Percentiles rank a stretch among this genome's conserved stretches.
phyloP scores from a whole-genome alignment of 2,329 filamentous ascomycete species.

The Monilinia polystroma region DNA sequence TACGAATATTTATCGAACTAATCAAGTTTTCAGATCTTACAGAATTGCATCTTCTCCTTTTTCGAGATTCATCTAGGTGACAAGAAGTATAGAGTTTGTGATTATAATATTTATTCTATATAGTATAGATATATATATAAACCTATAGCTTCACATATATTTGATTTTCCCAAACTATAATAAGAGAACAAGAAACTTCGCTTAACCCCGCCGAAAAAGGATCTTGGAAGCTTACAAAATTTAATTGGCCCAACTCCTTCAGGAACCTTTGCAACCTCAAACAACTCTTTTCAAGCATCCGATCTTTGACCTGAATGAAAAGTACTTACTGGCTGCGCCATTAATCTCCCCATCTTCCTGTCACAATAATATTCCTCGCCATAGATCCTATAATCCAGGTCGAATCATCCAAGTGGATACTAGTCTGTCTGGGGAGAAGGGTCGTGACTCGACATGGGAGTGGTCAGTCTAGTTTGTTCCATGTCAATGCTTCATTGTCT shows the following conservation, averaged over 20 bases:
- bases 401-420: constrained; percentile 15
- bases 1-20: neutral
- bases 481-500: constrained; percentile 5
- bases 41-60: neutral
- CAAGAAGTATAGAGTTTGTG: neutral
- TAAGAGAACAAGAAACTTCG: constrained; percentile 2
- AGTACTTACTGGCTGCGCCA: constrained; percentile 14
- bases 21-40: neutral
- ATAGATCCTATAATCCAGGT: constrained; percentile 2
- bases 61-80: neutral
- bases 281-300: constrained; percentile 6
- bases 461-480: constrained; percentile 2
- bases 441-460: neutral
- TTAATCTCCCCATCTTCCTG: neutral
- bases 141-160: constrained; percentile 14
- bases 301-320: constrained; percentile 11
- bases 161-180: constrained; percentile 5
- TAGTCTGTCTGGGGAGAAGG: constrained; percentile 1
- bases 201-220: constrained; percentile 2
- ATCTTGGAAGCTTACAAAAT: constrained; percentile 7
- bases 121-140: too few species aligned
- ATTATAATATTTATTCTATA: neutral
- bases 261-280: constrained; percentile 15
- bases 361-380: constrained; percentile 6
- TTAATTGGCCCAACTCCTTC: constrained; percentile 18